A percentile compares a stretch with the other conserved stretches of the same genome.
Evolutionary conservation across 2,329 filamentous ascomycete genomes (phyloP).

Genomic region (Escovopsis sp.): DNA sequence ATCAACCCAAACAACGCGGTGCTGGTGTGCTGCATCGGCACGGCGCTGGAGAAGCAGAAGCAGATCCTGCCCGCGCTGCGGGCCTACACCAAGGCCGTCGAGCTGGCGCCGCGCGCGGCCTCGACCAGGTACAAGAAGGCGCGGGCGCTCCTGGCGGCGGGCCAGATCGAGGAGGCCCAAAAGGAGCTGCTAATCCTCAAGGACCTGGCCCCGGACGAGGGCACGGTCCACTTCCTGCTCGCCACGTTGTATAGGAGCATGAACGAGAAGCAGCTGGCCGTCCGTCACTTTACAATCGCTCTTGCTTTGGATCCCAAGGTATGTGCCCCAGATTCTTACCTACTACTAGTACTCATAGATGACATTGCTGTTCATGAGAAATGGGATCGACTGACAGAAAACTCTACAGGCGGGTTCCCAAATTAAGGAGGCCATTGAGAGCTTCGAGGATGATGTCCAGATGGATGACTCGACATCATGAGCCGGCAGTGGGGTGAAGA

Average conservation of each 20-base stretch:
- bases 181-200: slow-evolving; percentile 77
- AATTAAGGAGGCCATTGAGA: slow-evolving; percentile 95
- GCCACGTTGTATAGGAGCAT: slow-evolving; percentile 67
- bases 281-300: slow-evolving; percentile 87
- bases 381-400: not conserved
- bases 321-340: slow-evolving; percentile 6
- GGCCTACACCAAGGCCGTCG: slow-evolving; percentile 70
- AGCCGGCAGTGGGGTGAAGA: not conserved
- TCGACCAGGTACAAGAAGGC: slow-evolving; percentile 90
- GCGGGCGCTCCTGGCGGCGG: slow-evolving; percentile 65
- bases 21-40: slow-evolving; percentile 81
- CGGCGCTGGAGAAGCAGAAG: slow-evolving; percentile 78
- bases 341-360: too few relatives aligned
- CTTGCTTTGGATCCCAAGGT: slow-evolving; percentile 95
- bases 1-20: slow-evolving; percentile 95
- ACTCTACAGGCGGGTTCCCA: slow-evolving; percentile 61
- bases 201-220: slow-evolving; percentile 83
- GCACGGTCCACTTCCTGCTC: slow-evolving; percentile 88
- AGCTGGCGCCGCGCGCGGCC: slow-evolving; percentile 65
- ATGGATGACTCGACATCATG: slow-evolving; percentile 45
- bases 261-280: slow-evolving; percentile 62
- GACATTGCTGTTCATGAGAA: not conserved
- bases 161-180: slow-evolving; percentile 55
- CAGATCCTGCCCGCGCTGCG: slow-evolving; percentile 63
- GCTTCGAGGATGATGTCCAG: slow-evolving; percentile 65